These are phyloP conservation scores for Boletus vinaceobasis DNA, from an alignment of 768 basidiomycete species.

Conservation along the genomic window DNA sequence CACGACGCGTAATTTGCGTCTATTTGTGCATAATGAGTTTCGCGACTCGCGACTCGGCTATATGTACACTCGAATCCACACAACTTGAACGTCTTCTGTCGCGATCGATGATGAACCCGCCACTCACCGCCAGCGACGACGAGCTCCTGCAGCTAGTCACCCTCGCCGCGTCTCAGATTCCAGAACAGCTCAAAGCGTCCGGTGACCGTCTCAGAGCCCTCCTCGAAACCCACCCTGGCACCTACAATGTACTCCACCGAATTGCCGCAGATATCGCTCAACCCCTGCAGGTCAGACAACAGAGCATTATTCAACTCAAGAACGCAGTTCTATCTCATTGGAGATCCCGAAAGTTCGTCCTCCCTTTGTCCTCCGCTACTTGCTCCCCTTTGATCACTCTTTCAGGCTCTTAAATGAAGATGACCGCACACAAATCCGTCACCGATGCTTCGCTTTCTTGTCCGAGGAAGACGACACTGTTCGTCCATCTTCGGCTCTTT, in stretches of 20 bases:
- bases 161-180: slow-evolving; percentile 72
- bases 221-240: slow-evolving; percentile 60
- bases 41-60: neutral
- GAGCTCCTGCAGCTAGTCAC: slow-evolving; percentile 66
- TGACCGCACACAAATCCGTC: slow-evolving; percentile 62
- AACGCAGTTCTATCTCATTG: slow-evolving; percentile 73
- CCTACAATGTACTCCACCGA: slow-evolving; percentile 66
- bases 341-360: slow-evolving; percentile 68
- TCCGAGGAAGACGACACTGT: slow-evolving; percentile 72
- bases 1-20: slow-evolving; percentile 46
- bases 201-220: slow-evolving; percentile 64
- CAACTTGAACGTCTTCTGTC: neutral
- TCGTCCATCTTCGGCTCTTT: slow-evolving; percentile 37
- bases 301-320: slow-evolving; percentile 88
- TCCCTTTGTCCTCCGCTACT: neutral
- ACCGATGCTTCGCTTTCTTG: slow-evolving; percentile 60
- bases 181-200: slow-evolving; percentile 44
- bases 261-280: slow-evolving; percentile 62
- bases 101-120: slow-evolving; percentile 23
- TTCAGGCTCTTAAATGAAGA: slow-evolving; percentile 66
- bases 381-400: slow-evolving; percentile 10
- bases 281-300: slow-evolving; percentile 68
- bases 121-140: slow-evolving; percentile 48
- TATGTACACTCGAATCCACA: neutral
- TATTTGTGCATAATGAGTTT: slow-evolving; percentile 25